These are phyloP conservation scores for Massariosphaeria phaeospora DNA, from an alignment of 495 filamentous ascomycete genomes.

Conservation along the genomic window DNA sequence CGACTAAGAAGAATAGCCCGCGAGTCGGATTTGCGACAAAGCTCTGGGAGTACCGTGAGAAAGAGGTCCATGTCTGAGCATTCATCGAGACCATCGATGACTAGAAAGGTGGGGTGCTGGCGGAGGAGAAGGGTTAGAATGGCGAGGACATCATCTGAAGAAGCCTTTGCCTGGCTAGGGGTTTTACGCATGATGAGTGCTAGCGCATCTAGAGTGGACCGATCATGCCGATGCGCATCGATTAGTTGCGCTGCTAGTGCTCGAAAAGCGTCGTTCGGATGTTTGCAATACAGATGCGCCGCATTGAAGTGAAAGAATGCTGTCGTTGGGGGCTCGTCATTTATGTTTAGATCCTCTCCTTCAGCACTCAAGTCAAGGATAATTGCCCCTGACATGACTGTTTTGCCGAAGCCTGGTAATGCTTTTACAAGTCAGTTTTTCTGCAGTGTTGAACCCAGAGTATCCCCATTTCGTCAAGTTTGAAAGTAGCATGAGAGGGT, in stretches of 20 bases:
- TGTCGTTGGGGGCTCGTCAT: constrained; percentile 12
- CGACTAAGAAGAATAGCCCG: constrained; percentile 19
- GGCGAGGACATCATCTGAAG: constrained; percentile 20
- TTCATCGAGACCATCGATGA: constrained; percentile 29
- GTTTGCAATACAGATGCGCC: neutral
- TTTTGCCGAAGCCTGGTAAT: constrained; percentile 27
- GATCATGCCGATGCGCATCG: constrained; percentile 18
- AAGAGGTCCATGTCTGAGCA: constrained; percentile 15
- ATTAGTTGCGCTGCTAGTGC: constrained; percentile 22
- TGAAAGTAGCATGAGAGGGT: no score
- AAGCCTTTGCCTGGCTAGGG: constrained; percentile 13
- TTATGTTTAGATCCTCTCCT: constrained; percentile 19
- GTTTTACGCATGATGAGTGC: constrained; percentile 20
- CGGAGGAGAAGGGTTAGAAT: constrained; percentile 15
- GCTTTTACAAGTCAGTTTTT: no score
- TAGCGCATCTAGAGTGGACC: constrained; percentile 19
- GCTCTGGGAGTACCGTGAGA: constrained; percentile 14
- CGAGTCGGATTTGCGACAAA: constrained; percentile 15
- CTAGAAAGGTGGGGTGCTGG: constrained; percentile 26
- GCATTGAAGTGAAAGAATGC: constrained; percentile 27
- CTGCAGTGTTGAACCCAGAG: no score
- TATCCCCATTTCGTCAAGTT: no score
- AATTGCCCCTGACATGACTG: constrained; percentile 12
- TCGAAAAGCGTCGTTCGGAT: constrained; percentile 17
- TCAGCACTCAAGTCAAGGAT: constrained; percentile 19